Evolutionary conservation across 148 eudicot species (phyloP).

Genomic region (Fagopyrum tataricum): DNA sequence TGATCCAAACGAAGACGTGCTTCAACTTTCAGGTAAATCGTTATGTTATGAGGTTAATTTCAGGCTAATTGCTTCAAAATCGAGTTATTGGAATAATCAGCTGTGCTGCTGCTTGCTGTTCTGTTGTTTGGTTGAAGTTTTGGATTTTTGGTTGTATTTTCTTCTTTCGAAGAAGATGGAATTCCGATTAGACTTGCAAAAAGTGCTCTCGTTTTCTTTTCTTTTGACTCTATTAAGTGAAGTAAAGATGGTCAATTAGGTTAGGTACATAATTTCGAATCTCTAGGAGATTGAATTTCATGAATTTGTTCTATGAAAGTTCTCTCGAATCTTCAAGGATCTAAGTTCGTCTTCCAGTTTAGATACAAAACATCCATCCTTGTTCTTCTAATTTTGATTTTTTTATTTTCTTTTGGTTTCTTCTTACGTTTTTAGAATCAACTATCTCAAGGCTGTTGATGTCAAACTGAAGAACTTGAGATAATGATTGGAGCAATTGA

Average conservation of each 20-base stretch:
- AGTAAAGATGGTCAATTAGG: not conserved
- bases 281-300: not conserved
- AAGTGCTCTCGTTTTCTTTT: not conserved
- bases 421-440: not conserved
- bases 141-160: not conserved
- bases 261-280: not conserved
- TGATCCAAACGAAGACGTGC: not conserved
- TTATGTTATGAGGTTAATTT: not conserved
- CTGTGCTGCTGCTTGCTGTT: not conserved
- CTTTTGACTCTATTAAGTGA: not conserved
- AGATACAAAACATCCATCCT: not conserved
- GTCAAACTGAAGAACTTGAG: not conserved
- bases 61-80: not conserved
- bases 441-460: conserved; percentile 4
- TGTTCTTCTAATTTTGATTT: not conserved
- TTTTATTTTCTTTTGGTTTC: not conserved
- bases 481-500: not conserved
- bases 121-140: not conserved
- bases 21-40: conserved; percentile 7
- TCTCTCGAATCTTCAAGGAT: conserved; percentile 1
- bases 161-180: not conserved
- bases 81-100: not conserved
- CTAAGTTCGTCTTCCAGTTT: not conserved
- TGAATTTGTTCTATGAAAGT: not conserved
- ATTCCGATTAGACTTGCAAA: not conserved